Evolutionary conservation across 2,329 filamentous ascomycete genomes (phyloP).

Genomic region (Pestalotiopsis sp.): DNA sequence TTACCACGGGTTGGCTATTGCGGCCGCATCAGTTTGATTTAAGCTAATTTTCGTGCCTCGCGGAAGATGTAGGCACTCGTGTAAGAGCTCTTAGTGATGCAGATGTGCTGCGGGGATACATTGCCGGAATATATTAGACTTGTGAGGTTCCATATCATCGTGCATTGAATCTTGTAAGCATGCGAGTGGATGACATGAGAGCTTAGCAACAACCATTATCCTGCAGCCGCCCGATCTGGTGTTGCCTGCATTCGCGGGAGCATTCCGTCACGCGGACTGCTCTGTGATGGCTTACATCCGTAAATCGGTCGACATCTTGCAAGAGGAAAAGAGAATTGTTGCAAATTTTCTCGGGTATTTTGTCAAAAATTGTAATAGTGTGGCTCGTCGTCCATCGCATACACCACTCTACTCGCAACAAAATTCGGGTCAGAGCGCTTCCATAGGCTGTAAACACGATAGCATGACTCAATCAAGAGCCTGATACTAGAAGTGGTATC

Average conservation of each 20-base stretch:
- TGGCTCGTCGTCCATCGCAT: neutral
- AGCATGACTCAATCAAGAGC: neutral
- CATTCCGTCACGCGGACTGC: neutral
- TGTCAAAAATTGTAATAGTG: neutral
- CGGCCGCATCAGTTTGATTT: no score
- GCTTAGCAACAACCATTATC: neutral
- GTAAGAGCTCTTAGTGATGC: no score
- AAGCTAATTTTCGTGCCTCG: no score
- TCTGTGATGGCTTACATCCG: neutral
- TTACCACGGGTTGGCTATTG: no score
- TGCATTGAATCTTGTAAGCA: no score
- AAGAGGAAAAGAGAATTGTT: neutral
- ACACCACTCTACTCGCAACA: neutral
- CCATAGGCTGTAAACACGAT: neutral
- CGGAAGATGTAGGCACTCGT: no score
- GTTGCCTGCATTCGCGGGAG: neutral
- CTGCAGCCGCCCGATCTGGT: neutral
- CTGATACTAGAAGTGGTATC: neutral
- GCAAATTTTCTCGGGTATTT: neutral
- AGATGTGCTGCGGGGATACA: no score
- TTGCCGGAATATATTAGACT: no score
- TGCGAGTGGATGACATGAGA: neutral
- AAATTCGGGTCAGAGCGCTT: neutral
- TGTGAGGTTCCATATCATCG: no score
- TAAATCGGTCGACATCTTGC: neutral